Base-by-base conservation (phyloP, 495 filamentous ascomycete genomes). In the Podospora pseudoanserina region DNA sequence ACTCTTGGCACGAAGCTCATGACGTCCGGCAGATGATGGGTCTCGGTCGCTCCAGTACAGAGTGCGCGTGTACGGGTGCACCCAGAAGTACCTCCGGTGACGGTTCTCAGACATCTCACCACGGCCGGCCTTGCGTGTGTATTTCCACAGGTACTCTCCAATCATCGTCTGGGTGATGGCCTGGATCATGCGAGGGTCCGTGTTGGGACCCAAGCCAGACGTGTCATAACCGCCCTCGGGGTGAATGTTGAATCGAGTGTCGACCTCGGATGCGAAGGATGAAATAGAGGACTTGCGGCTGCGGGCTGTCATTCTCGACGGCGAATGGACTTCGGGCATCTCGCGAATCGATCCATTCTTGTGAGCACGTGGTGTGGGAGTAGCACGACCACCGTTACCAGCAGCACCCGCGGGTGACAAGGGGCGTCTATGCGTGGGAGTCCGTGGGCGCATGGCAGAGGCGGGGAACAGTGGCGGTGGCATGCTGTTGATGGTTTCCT, bases 91-190 rank as follows among this genome's bases (percentile, higher is more conserved):
- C 30, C 95, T 89, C 44, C 92, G 88, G 76, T 99, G 95, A 58
- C 95, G 84, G 49, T 92, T 96, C 66, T 86, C 88, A 4, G 94
- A 97, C 80, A 96, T 88, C 60, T 92, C 89, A 65, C 87, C 89
- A 4, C 94, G 89, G 19, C 93, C 94, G 67, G 93, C 84, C 79
- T 92, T 96, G 69, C 96, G 90, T 1, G 94, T 98, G 78, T 99
- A 99, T 75, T 99, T 99, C 95, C 95, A 99, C 18, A 98, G 86
- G 77, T 93, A 97, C 75, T 99, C 95, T 64, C 95, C 95, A 74
- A 98, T 98, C 95, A 99, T 99, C 13, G 95, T 99, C 79, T 99
- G 95, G 5, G 96, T 98, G 69, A 99, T 97, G 58, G 95, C 95
- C 82, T 98, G 94, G 67, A 99, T 98, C 93, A 99, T 98, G 69